Percentiles rank a stretch among this genome's conserved stretches.
phyloP scores from a whole-genome alignment of 805 yeast species.

The Wickerhamomyces subpelliculosus region DNA sequence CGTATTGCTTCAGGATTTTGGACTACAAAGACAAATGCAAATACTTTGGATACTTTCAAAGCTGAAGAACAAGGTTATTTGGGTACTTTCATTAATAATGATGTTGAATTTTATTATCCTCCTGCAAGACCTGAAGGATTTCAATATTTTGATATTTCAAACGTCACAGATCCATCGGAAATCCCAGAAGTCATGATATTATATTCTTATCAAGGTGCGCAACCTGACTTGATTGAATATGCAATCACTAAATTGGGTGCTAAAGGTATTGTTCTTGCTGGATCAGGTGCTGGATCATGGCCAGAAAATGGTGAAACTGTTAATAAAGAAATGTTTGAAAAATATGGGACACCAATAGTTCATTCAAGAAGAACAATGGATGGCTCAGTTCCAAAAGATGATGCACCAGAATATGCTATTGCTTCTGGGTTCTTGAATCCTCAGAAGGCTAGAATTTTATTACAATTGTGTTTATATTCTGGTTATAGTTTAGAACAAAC shows the following conservation, averaged over 20 bases:
- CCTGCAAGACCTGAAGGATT: slow-evolving; percentile 48
- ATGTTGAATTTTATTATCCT: slow-evolving; percentile 55
- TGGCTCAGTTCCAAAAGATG: slow-evolving; percentile 56
- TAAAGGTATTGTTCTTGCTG: slow-evolving; percentile 54
- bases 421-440: slow-evolving; percentile 63
- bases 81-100: slow-evolving; percentile 61
- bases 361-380: slow-evolving; percentile 60
- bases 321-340: slow-evolving; percentile 30
- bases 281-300: slow-evolving; percentile 62
- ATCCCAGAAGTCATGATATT: slow-evolving; percentile 43
- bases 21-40: slow-evolving; percentile 61
- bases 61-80: slow-evolving; percentile 61
- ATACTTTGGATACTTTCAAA: slow-evolving; percentile 60
- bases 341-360: slow-evolving; percentile 41
- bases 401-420: slow-evolving; percentile 33
- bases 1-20: slow-evolving; percentile 62
- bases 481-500: slow-evolving; percentile 27
- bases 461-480: slow-evolving; percentile 44
- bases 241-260: slow-evolving; percentile 36
- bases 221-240: slow-evolving; percentile 37
- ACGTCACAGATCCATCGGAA: slow-evolving; percentile 14
- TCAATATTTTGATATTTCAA: slow-evolving; percentile 30
- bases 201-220: slow-evolving; percentile 54
- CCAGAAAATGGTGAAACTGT: slow-evolving; percentile 37
- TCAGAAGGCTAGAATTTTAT: slow-evolving; percentile 51